Conservation (phyloP, 371 early-diverging fungal species). For the Circinella minor region DNA sequence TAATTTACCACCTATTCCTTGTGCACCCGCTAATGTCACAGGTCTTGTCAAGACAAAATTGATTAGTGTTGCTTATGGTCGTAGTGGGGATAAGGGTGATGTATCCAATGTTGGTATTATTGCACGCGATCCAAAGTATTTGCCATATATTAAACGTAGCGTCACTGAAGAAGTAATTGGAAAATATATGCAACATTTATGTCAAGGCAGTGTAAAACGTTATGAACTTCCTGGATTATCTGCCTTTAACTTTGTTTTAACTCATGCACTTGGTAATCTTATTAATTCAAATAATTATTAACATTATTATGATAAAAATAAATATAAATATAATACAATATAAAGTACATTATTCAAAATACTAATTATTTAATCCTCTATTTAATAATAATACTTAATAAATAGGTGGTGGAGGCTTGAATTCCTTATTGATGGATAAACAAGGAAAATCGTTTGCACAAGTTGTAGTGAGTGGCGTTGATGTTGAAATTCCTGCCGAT, state of each 20-base stretch:
- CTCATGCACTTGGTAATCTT: conserved; percentile 60
- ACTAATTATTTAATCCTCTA: neutral
- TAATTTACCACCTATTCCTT: conserved; percentile 29
- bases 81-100: conserved; percentile 81
- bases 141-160: conserved; percentile 51
- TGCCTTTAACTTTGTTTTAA: conserved; percentile 74
- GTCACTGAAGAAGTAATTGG: conserved; percentile 53
- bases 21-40: conserved; percentile 5
- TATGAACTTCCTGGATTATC: conserved; percentile 67
- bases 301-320: neutral
- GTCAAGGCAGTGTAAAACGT: conserved; percentile 62
- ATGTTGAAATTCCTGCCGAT: conserved; percentile 62
- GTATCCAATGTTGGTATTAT: conserved; percentile 76
- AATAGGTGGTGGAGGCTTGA: conserved; percentile 69
- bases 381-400: neutral
- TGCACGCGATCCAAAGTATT: conserved; percentile 62
- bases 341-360: neutral
- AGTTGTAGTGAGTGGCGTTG: conserved; percentile 56
- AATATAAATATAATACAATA: neutral
- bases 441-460: conserved; percentile 81
- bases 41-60: conserved; percentile 50
- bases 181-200: conserved; percentile 66
- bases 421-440: conserved; percentile 67
- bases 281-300: neutral
- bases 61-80: conserved; percentile 68